Evolutionary conservation across 371 early-diverging fungal species (phyloP).

Genomic region (Haplosporangium sp.): DNA sequence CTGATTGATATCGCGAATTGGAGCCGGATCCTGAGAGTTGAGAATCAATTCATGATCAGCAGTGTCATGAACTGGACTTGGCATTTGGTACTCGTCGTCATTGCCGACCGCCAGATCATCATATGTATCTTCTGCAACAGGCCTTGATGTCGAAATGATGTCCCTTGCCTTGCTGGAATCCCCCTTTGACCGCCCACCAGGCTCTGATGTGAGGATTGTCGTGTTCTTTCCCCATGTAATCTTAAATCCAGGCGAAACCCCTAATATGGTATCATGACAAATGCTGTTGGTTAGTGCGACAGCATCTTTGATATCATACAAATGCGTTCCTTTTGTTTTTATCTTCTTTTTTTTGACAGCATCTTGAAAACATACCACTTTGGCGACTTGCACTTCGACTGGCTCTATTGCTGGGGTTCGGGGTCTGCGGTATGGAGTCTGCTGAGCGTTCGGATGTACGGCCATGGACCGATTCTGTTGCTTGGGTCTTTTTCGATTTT

Average conservation of each 20-base stretch:
- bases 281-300: neutral
- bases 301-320: neutral
- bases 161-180: neutral
- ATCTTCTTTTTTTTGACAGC: neutral
- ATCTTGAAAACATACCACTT: conserved; percentile 14
- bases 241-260: conserved; percentile 17
- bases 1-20: neutral
- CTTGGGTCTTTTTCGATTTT: neutral
- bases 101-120: conserved; percentile 9
- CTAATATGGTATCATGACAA: conserved; percentile 8
- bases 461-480: neutral
- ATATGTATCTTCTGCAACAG: conserved; percentile 10
- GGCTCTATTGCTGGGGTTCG: neutral
- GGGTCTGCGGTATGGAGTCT: neutral
- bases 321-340: neutral
- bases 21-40: neutral
- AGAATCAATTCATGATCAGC: neutral
- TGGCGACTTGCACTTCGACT: conserved; percentile 26
- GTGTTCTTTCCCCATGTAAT: conserved; percentile 27
- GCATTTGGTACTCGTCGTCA: neutral
- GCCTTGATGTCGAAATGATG: conserved; percentile 1
- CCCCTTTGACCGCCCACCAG: neutral
- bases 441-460: neutral
- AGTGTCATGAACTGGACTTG: conserved; percentile 3
- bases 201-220: conserved; percentile 4